Evolutionary conservation across 805 yeast species (phyloP), one percentile per base, ranked within the genome.

Genomic region (Candida mattraensis): DNA sequence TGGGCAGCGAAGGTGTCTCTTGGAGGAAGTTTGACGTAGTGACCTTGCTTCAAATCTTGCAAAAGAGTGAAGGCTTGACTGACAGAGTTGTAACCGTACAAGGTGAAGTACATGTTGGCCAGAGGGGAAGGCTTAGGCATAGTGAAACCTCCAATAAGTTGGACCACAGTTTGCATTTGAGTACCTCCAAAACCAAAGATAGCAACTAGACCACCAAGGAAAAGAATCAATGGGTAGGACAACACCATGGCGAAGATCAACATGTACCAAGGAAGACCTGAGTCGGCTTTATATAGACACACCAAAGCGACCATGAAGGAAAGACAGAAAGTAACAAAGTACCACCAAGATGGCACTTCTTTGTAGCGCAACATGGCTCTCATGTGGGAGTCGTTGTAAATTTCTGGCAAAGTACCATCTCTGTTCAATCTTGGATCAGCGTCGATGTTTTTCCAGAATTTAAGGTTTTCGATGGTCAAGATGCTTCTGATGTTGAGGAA

Each of bases 21-120:
- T 6, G 75, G 74, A 1, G 74, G 72, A 10, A 70, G 48, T 37
- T 67, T 66, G 28, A 64, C 47, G 50, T 69, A 69, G 43, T 69
- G 73, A 4, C 61, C 71, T 56, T 59, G 53, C 39, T 67, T 67
- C 47, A 61, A 64, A 40, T 66, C 67, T 48, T 61, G 69, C 22
- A 68, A 66, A 11, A 62, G 43, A 28, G 61, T 51, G 49, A 64
- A 67, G 15, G 70, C 74, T 51, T 70, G 74, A 10, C 55, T 54
- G 25, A 14, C 68, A 54, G 8, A 72, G 53, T 61, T 61, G 51
- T 58, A 62, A 35, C 71, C 72, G 34, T 55, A 58, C 10, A 67
- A 59, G 39, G 66, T 67, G 43, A 64, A 53, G 42, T 61, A 60
- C 53, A 70, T 69, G 47, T 69, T 61, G 0, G 74, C 74, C 20